Conservation (phyloP, 2,329 filamentous ascomycete genomes). For the Cryphonectria japonica region DNA sequence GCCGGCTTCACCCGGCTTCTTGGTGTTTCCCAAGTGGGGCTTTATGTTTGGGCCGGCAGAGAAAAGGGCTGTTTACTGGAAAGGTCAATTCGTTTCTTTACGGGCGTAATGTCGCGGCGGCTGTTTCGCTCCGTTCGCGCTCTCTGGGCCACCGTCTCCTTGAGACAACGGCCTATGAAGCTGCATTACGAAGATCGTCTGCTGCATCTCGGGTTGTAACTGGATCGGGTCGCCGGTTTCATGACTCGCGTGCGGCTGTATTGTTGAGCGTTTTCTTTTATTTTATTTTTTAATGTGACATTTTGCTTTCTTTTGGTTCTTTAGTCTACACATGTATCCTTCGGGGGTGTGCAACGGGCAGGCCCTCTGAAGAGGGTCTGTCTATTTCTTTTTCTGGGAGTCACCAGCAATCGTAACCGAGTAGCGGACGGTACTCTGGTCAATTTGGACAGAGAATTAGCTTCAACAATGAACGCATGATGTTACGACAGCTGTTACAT, state of each 20-base stretch:
- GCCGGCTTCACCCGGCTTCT: not conserved
- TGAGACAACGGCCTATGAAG: not conserved
- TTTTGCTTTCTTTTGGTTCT: not conserved
- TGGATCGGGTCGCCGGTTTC: not conserved
- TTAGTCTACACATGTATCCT: not conserved
- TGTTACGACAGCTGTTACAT: not conserved
- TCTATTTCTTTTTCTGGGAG: not conserved
- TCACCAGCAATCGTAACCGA: not conserved
- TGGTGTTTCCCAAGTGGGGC: not conserved
- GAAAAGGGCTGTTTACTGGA: not conserved
- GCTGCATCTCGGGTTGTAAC: not conserved
- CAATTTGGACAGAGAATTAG: not conserved
- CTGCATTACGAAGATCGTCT: not conserved
- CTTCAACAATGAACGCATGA: not conserved
- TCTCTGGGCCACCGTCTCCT: not conserved
- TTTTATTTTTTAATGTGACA: not conserved
- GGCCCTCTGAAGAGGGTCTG: not conserved
- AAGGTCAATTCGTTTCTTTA: not conserved
- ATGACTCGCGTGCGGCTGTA: slow-evolving; percentile 6
- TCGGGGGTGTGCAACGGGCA: not conserved
- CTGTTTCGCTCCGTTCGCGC: not conserved
- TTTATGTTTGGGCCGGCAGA: not conserved
- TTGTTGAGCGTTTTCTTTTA: not conserved
- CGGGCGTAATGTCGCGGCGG: not conserved
- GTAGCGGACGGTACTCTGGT: not conserved